A percentile compares a stretch with the other conserved stretches of the same genome.
Evolutionary conservation across 768 basidiomycete species (phyloP).

Genomic region (Amanita fuliginea): DNA sequence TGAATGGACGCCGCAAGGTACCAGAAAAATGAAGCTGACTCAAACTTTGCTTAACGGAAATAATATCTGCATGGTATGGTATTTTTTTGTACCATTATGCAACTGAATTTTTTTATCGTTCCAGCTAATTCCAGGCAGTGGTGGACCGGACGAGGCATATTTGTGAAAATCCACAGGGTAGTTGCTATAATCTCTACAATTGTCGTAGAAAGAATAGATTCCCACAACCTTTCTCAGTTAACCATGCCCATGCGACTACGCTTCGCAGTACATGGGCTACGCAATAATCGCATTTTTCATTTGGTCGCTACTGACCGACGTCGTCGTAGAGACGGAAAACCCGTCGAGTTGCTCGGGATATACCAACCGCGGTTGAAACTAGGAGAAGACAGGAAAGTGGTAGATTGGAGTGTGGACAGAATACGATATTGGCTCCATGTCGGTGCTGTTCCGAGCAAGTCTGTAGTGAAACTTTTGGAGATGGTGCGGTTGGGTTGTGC

Average conservation of each 20-base stretch:
- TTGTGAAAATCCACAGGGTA: too few relatives aligned
- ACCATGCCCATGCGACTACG: constrained; percentile 79
- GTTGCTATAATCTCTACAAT: too few relatives aligned
- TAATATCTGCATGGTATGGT: constrained; percentile 89
- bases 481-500: constrained; percentile 43
- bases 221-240: not conserved
- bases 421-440: constrained; percentile 83
- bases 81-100: not conserved
- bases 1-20: constrained; percentile 76
- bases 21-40: constrained; percentile 68
- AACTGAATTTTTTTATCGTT: not conserved
- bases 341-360: constrained; percentile 78
- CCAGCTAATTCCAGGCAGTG: constrained; percentile 29
- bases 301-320: constrained; percentile 74
- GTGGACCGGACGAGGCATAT: constrained; percentile 16
- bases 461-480: constrained; percentile 67
- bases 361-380: constrained; percentile 60
- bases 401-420: constrained; percentile 87
- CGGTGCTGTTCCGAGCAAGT: constrained; percentile 74
- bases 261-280: constrained; percentile 69
- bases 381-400: constrained; percentile 49
- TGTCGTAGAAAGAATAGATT: too few relatives aligned
- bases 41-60: constrained; percentile 91
- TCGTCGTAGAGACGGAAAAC: constrained; percentile 70
- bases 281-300: constrained; percentile 70